These are phyloP conservation scores for Ophiostoma sp. DNA, from an alignment of 2,329 filamentous ascomycete species.

Conservation along the genomic window DNA sequence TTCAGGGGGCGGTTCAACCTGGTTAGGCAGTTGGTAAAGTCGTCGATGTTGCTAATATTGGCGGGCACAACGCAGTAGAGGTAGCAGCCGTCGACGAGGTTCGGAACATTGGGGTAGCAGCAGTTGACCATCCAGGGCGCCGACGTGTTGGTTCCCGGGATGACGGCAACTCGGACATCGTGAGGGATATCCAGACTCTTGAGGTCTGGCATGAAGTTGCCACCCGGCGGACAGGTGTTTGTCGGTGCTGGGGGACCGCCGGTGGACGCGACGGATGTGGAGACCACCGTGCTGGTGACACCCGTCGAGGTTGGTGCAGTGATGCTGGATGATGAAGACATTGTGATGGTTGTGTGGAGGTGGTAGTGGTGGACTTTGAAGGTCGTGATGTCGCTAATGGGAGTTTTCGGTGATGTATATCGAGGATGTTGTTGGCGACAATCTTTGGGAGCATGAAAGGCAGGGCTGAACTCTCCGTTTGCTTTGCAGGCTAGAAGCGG, in stretches of 20 bases:
- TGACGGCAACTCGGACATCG: conserved; percentile 6
- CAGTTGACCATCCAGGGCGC: conserved; percentile 4
- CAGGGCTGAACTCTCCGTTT: neutral
- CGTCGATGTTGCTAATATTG: neutral
- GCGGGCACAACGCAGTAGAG: conserved; percentile 5
- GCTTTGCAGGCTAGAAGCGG: neutral
- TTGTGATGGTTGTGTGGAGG: neutral
- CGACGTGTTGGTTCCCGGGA: conserved; percentile 21
- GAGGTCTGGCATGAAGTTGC: neutral
- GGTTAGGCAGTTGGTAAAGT: neutral
- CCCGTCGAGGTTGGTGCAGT: neutral
- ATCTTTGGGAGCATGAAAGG: neutral
- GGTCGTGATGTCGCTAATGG: neutral
- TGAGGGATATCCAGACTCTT: neutral
- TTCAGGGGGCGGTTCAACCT: neutral
- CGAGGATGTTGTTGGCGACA: no score
- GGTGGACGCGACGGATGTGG: neutral
- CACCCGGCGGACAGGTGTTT: neutral
- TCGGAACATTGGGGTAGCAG: conserved; percentile 10
- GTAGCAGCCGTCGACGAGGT: conserved; percentile 18
- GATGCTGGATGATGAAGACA: neutral
- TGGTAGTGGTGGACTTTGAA: neutral
- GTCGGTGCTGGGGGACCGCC: neutral
- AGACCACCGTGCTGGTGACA: neutral
- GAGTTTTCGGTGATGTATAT: no score